These are phyloP conservation scores for Penicillium robsamsonii DNA, from an alignment of 495 filamentous ascomycete genomes.

Conservation along the genomic window DNA sequence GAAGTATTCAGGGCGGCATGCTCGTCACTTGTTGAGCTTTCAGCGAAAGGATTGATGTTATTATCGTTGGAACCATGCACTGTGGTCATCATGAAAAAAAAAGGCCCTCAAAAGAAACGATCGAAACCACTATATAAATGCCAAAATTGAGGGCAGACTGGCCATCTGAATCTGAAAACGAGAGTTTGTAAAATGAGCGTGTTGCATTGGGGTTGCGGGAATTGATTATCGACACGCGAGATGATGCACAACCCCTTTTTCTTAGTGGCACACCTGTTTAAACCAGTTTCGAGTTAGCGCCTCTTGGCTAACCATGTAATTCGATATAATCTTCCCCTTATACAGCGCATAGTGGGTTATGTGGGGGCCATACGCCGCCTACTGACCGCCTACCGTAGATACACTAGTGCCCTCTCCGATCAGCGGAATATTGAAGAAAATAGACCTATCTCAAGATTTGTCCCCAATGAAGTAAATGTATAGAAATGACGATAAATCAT, in stretches of 20 bases:
- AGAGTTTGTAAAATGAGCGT: constrained; percentile 3
- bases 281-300: background rate
- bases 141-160: background rate
- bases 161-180: constrained; percentile 1
- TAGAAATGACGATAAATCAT: background rate
- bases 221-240: constrained; percentile 2
- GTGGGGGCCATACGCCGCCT: background rate
- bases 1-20: constrained; percentile 1
- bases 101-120: background rate
- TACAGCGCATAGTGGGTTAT: background rate
- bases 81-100: constrained; percentile 5
- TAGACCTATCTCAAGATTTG: background rate
- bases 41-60: constrained; percentile 2
- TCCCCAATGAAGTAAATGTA: background rate
- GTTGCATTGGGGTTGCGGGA: constrained; percentile 1
- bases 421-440: background rate
- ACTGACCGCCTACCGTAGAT: background rate
- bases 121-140: background rate
- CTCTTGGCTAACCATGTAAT: constrained; percentile 1
- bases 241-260: constrained; percentile 1
- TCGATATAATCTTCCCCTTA: background rate
- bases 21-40: background rate
- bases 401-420: background rate
- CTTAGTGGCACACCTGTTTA: background rate
- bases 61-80: constrained; percentile 5